Base-by-base conservation (phyloP, 495 filamentous ascomycete species). In the Glarea lozoyensis region DNA sequence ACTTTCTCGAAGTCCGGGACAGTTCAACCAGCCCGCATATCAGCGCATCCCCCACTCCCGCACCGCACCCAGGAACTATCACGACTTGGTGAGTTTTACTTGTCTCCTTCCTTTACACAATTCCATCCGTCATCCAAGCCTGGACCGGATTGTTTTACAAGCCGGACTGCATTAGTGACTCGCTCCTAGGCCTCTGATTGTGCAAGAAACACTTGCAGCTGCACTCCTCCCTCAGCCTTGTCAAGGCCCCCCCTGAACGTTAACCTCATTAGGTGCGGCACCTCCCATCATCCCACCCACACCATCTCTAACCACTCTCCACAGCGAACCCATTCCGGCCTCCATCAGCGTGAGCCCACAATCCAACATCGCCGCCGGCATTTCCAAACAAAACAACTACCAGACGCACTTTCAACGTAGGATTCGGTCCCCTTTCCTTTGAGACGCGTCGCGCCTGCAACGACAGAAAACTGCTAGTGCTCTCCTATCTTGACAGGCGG, bases 211-310 rank as follows among this genome's bases (percentile, higher is more conserved):
- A 29, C 7, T 7, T 7, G 7, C 25, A 29, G 7, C 25, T 29
- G 25, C 25, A n/a, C 7, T n/a, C 25, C 25, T 29, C 25, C 7
- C 25, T 37, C 35, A 37, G 35, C 35, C 35, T 37, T 37, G 35
- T 7, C 18, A 10, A 3, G 19, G 10, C 9, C 32, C 15, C 10
- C 25, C 10, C 10, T 6, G 9, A 35, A 21, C 35, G 15, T 9
- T 19, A 37, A 16, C 35, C 35, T 20, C 5, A 20, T 21, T 21
- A 7, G n/a, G 17, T 3, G 18, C 6, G 15, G 16, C 3, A 19
- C 4, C 35, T 37, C 17, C 35, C 15, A 37, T 4, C 35, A 9
- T 10, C 6, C 15, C 35, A 9, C 6, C 10, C 15, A 35, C 25
- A n/a, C 25, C 25, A n/a, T 29, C 25, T 29, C 25, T 29, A 7